A percentile compares a stretch with the other conserved stretches of the same genome.
Conservation (phyloP, 2,329 filamentous ascomycete genomes). For the Lachnellula arida region DNA sequence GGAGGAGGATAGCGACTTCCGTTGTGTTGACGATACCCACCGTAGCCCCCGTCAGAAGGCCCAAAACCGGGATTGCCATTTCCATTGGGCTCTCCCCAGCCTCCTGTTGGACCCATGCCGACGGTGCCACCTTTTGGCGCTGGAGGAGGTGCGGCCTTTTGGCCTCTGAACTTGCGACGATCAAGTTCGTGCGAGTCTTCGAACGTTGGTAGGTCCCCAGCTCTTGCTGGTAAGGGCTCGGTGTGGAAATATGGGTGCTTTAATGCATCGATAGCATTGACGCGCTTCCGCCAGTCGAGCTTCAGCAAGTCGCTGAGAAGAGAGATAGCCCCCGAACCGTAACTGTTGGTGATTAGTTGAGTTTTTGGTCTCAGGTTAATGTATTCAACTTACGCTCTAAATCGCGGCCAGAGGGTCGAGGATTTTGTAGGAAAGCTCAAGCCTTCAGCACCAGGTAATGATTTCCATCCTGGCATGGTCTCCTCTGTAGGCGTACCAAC, state of each 20-base stretch:
- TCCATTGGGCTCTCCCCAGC: slow-evolving; percentile 25
- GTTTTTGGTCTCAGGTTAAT: not conserved
- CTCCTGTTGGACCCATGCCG: slow-evolving; percentile 57
- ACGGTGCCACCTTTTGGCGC: slow-evolving; percentile 90
- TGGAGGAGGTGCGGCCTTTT: slow-evolving; percentile 78
- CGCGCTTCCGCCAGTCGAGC: slow-evolving; percentile 81
- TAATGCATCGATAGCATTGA: slow-evolving; percentile 91
- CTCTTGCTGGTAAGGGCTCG: slow-evolving; percentile 70
- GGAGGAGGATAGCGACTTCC: slow-evolving; percentile 25
- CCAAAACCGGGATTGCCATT: slow-evolving; percentile 23
- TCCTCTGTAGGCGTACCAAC: slow-evolving; percentile 86
- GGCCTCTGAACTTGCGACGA: slow-evolving; percentile 80
- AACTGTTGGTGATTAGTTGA: slow-evolving; percentile 38
- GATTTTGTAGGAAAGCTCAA: slow-evolving; percentile 58
- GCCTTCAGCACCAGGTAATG: slow-evolving; percentile 74
- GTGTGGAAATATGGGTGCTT: slow-evolving; percentile 88
- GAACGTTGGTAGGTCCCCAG: slow-evolving; percentile 84
- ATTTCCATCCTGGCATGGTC: slow-evolving; percentile 87
- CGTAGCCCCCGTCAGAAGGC: slow-evolving; percentile 23
- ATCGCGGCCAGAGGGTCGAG: slow-evolving; percentile 66
- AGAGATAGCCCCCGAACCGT: slow-evolving; percentile 68
- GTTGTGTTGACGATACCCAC: slow-evolving; percentile 27
- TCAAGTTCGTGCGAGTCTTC: slow-evolving; percentile 98
- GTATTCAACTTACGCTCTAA: slow-evolving; percentile 57
- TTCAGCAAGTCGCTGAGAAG: slow-evolving; percentile 77